Conservation (phyloP, 2,329 filamentous ascomycete species). For the Exserohilum turcica region DNA sequence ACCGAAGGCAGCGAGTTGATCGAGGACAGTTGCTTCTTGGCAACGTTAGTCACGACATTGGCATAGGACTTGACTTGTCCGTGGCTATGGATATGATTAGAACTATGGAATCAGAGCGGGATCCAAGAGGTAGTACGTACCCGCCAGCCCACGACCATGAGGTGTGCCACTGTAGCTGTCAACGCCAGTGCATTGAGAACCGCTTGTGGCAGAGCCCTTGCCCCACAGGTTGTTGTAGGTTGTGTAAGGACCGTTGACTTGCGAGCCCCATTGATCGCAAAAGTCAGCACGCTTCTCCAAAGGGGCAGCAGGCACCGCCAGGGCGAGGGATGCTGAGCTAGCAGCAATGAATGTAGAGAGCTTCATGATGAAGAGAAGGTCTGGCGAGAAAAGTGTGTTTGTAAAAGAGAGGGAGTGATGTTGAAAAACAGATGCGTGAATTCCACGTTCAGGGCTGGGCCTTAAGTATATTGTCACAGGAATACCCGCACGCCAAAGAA, state of each 20-base stretch:
- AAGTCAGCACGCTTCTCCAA: constrained; percentile 41
- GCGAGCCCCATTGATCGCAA: constrained; percentile 41
- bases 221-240: constrained; percentile 55
- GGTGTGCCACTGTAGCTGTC: constrained; percentile 53
- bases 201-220: constrained; percentile 46
- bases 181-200: constrained; percentile 54
- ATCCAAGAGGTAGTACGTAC: constrained; percentile 26
- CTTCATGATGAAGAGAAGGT: constrained; percentile 32
- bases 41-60: constrained; percentile 49
- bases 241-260: constrained; percentile 38
- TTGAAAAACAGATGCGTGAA: background rate
- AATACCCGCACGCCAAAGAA: background rate
- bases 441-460: background rate
- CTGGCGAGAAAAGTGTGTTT: background rate
- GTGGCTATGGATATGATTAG: constrained; percentile 20
- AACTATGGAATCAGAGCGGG: background rate
- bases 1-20: constrained; percentile 52
- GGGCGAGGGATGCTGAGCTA: constrained; percentile 35
- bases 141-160: constrained; percentile 52
- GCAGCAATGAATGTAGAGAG: constrained; percentile 30
- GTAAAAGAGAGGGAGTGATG: background rate
- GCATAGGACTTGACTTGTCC: constrained; percentile 52
- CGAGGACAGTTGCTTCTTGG: constrained; percentile 38
- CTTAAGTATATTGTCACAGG: constrained; percentile 20
- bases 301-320: constrained; percentile 36